Evolutionary conservation across 768 basidiomycete genomes (phyloP).

Genomic region (Phylloporus sp.): DNA sequence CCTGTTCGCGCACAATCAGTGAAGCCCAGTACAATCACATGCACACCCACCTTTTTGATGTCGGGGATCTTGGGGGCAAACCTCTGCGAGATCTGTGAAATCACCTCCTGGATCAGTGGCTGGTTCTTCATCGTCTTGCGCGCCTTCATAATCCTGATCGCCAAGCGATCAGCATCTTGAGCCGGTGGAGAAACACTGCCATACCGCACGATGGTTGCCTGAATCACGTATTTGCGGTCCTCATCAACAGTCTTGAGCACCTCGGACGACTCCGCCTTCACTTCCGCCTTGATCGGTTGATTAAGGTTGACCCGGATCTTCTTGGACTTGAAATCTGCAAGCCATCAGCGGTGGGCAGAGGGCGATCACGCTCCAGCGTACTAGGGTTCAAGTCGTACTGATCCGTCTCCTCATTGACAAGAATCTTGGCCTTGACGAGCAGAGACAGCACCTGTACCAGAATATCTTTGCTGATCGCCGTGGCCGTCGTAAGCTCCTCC

Average conservation of each 20-base stretch:
- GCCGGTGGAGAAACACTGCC: neutral
- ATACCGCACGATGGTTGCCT: conserved; percentile 86
- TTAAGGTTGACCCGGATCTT: conserved; percentile 92
- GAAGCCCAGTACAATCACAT: neutral
- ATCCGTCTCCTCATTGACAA: conserved; percentile 84
- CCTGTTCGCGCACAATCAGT: conserved; percentile 40
- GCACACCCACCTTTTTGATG: conserved; percentile 78
- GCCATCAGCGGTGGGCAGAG: neutral
- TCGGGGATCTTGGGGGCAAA: conserved; percentile 93
- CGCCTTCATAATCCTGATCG: conserved; percentile 84
- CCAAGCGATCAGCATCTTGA: neutral
- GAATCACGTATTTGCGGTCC: conserved; percentile 94
- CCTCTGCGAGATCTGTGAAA: conserved; percentile 81
- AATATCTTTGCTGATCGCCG: conserved; percentile 76
- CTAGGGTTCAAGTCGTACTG: conserved; percentile 91
- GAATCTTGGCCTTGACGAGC: conserved; percentile 84
- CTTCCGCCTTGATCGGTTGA: conserved; percentile 90
- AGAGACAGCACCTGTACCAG: conserved; percentile 60
- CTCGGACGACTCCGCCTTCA: conserved; percentile 85
- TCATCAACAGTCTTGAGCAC: conserved; percentile 95
- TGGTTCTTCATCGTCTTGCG: conserved; percentile 96
- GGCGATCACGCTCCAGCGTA: conserved; percentile 23
- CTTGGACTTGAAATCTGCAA: conserved; percentile 82
- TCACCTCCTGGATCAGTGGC: conserved; percentile 83
- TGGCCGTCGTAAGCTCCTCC: conserved; percentile 75